A percentile compares a stretch with the other conserved stretches of the same genome.
Conservation (phyloP, 139 green algal species). For the Monoraphidium neglectum region DNA sequence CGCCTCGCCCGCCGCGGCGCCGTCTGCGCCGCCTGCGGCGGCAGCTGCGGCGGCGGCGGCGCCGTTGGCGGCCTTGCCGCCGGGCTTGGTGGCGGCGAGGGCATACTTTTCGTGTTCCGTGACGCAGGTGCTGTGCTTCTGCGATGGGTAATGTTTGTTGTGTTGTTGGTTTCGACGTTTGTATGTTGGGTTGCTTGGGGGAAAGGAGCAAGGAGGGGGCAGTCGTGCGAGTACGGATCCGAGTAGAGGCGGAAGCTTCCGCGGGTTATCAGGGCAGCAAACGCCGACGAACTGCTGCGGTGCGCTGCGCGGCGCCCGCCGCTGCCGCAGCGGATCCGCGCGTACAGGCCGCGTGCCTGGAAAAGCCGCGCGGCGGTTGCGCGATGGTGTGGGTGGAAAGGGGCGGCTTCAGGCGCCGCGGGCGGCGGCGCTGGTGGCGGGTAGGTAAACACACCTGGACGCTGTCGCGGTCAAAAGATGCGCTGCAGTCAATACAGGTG, state of each 20-base stretch:
- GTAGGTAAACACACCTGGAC: constrained; percentile 49
- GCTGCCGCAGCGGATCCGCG: too few relatives aligned
- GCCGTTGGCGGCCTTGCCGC: constrained; percentile 40
- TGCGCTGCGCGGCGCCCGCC: too few relatives aligned
- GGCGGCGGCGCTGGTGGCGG: background rate
- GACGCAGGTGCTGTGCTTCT: constrained; percentile 83
- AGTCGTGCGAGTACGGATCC: too few relatives aligned
- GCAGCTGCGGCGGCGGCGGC: background rate
- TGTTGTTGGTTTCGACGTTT: too few relatives aligned
- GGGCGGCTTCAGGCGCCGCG: background rate
- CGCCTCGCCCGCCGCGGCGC: constrained; percentile 22
- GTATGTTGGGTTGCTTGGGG: too few relatives aligned
- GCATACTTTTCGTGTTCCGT: constrained; percentile 96
- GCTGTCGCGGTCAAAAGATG: constrained; percentile 66
- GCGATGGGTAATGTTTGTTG: constrained; percentile 1
- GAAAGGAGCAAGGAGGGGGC: too few relatives aligned
- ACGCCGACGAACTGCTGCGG: too few relatives aligned
- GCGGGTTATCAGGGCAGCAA: too few relatives aligned
- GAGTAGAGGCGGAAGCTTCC: too few relatives aligned
- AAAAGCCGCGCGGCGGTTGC: too few relatives aligned
- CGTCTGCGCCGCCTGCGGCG: background rate
- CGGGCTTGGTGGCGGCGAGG: constrained; percentile 79
- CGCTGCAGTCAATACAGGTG: constrained; percentile 89
- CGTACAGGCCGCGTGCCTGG: too few relatives aligned
- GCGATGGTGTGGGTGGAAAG: background rate